These are phyloP conservation scores for Lagenaria siceraria DNA, from an alignment of 306 rosid genomes.

Conservation along the genomic window DNA sequence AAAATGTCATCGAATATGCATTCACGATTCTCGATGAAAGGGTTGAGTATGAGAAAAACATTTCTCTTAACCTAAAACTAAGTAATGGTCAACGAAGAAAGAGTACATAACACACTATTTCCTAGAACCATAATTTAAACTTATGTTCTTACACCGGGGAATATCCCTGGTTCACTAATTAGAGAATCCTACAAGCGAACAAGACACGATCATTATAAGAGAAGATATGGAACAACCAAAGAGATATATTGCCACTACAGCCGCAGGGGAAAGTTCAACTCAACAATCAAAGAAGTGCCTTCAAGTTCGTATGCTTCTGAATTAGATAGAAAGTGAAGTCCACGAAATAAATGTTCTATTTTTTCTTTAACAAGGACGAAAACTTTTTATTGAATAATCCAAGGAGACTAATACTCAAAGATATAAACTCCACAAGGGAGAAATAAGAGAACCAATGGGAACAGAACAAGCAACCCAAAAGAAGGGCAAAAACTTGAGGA, in stretches of 20 bases:
- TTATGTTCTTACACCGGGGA: no score
- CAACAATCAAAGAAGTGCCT: no score
- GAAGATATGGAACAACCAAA: no score
- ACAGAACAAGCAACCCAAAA: not conserved
- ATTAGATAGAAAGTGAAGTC: no score
- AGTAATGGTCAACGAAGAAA: not conserved
- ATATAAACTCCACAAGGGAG: not conserved
- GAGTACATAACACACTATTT: not conserved
- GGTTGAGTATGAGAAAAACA: not conserved
- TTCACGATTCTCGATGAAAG: not conserved
- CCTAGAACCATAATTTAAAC: not conserved
- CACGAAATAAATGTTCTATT: no score
- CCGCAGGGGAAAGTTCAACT: no score
- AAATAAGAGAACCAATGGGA: not conserved
- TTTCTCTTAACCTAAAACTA: not conserved
- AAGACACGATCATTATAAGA: no score
- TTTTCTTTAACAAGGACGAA: not conserved
- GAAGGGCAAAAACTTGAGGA: not conserved
- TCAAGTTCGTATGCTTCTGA: no score
- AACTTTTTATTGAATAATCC: no score
- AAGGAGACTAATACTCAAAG: not conserved
- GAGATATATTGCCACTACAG: no score
- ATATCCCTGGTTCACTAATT: no score
- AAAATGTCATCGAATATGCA: not conserved
- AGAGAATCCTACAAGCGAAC: no score